Percentiles rank a stretch among this genome's conserved stretches.
These are phyloP conservation scores for Piloderma croceum DNA, from an alignment of 768 basidiomycete species.

Conservation along the genomic window DNA sequence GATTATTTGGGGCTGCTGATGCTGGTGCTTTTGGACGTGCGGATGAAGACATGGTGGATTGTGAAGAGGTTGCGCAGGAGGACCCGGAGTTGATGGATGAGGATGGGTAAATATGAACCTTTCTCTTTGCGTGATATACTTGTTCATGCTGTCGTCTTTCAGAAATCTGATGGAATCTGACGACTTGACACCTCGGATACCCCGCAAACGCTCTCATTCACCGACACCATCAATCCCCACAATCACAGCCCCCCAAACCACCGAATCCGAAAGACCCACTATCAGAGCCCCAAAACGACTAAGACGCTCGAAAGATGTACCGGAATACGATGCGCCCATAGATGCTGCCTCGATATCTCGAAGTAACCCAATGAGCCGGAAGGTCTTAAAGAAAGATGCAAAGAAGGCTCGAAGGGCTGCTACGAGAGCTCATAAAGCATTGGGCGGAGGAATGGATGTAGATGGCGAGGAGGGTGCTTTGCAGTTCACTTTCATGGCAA, in stretches of 20 bases:
- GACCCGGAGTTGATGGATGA: constrained; percentile 34
- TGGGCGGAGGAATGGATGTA: constrained; percentile 38
- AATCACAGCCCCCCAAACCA: constrained; percentile 4
- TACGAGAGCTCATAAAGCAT: constrained; percentile 20
- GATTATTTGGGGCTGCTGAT: constrained; percentile 76
- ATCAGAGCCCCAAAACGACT: constrained; percentile 48
- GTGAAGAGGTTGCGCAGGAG: constrained; percentile 14
- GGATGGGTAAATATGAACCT: constrained; percentile 35
- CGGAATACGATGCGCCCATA: constrained; percentile 46
- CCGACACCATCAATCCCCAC: constrained; percentile 17
- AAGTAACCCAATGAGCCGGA: constrained; percentile 57
- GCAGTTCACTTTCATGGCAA: constrained; percentile 45
- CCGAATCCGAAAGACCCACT: constrained; percentile 6
- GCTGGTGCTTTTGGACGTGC: constrained; percentile 61
- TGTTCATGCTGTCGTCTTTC: constrained; percentile 1
- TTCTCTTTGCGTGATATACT: constrained; percentile 1
- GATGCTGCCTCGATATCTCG: constrained; percentile 42
- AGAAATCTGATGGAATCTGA: constrained; percentile 25
- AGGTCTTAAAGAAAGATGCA: constrained; percentile 55
- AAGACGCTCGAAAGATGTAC: constrained; percentile 50
- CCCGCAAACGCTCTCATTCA: constrained; percentile 28
- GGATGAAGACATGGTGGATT: constrained; percentile 38
- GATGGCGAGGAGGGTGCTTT: constrained; percentile 35
- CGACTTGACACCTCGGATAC: constrained; percentile 19
- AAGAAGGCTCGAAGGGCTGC: constrained; percentile 57